These are phyloP conservation scores for Trichophyton mentagrophytes DNA, from an alignment of 2,329 filamentous ascomycete species.

Conservation along the genomic window DNA sequence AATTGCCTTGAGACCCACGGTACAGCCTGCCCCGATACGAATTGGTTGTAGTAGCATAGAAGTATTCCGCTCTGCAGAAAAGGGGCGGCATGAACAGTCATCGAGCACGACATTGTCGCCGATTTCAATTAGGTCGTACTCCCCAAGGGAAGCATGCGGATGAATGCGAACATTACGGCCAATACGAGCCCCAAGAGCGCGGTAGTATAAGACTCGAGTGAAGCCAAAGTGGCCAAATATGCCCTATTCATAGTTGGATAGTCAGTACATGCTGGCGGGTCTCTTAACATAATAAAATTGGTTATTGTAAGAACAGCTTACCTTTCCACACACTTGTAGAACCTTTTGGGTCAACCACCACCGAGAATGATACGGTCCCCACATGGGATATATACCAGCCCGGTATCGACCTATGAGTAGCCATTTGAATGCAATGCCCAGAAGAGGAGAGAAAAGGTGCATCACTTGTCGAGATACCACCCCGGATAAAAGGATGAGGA, in stretches of 20 bases:
- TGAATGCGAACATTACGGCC: background rate
- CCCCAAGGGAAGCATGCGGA: background rate
- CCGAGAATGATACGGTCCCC: slow-evolving; percentile 2
- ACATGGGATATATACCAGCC: slow-evolving; percentile 4
- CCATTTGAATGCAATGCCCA: slow-evolving; percentile 2
- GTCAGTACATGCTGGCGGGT: background rate
- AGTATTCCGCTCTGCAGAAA: background rate
- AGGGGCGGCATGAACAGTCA: slow-evolving; percentile 1
- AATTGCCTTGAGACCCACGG: slow-evolving; percentile 1
- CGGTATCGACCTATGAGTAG: background rate
- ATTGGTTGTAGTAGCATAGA: slow-evolving; percentile 3
- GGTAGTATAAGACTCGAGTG: background rate
- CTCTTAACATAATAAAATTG: background rate
- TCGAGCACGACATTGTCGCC: slow-evolving; percentile 1
- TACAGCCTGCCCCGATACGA: background rate
- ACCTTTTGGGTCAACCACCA: slow-evolving; percentile 4
- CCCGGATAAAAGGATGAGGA: background rate
- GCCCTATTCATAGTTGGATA: background rate
- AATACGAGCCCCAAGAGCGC: background rate
- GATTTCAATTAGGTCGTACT: slow-evolving; percentile 4
- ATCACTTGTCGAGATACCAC: background rate
- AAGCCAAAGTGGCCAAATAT: background rate
- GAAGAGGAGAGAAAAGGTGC: background rate
- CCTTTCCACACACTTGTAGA: slow-evolving; percentile 1
- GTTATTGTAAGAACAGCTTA: background rate